These are phyloP conservation scores for Russula earlei DNA, from an alignment of 768 basidiomycete genomes.

Conservation along the genomic window DNA sequence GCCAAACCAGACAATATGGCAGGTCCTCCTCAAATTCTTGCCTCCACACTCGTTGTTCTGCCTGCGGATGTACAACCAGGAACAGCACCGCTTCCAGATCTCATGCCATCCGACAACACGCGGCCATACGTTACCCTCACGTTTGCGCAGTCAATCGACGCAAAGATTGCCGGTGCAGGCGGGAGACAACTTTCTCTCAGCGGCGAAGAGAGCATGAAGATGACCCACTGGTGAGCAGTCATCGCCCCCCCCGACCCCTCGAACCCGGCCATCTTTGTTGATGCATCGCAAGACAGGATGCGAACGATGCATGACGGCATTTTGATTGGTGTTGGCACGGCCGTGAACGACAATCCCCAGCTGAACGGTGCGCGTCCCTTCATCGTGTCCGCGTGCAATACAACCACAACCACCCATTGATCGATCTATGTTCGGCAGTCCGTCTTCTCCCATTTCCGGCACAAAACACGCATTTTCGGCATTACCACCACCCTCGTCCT, in stretches of 20 bases:
- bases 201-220: conserved; percentile 76
- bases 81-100: conserved; percentile 13
- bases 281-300: conserved; percentile 47
- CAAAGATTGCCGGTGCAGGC: conserved; percentile 69
- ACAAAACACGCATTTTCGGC: conserved; percentile 21
- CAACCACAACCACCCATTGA: neutral
- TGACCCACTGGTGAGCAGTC: conserved; percentile 86
- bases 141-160: conserved; percentile 82
- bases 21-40: conserved; percentile 10
- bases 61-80: conserved; percentile 7
- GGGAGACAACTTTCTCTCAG: conserved; percentile 76
- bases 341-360: conserved; percentile 87
- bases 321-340: conserved; percentile 82
- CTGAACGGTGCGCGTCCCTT: conserved; percentile 59
- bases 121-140: conserved; percentile 69
- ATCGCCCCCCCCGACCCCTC: neutral
- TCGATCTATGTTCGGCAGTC: conserved; percentile 30
- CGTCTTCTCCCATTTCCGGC: conserved; percentile 40
- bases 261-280: neutral
- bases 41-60: conserved; percentile 10
- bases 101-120: conserved; percentile 10
- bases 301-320: conserved; percentile 89
- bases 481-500: conserved; percentile 59
- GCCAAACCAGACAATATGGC: conserved; percentile 2
- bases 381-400: neutral